phyloP scores from a whole-genome alignment of 106 monocot genomes.

The Dendrobium officinale region DNA sequence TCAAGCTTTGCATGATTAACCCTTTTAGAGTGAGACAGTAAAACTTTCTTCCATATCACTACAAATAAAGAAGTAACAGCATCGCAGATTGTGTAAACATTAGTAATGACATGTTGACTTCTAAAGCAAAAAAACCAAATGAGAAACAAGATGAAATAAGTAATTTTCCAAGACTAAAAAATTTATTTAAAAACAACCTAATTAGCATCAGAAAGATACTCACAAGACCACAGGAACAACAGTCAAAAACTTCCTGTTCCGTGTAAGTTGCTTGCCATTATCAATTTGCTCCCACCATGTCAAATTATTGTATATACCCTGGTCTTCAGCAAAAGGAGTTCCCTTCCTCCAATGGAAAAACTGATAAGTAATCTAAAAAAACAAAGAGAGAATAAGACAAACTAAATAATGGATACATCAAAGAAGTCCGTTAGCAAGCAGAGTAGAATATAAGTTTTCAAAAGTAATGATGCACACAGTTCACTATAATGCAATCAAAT shows the following conservation, averaged over 20 bases:
- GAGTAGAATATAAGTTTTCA: too few relatives aligned
- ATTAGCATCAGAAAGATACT: conserved; percentile 21
- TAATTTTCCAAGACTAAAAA: neutral
- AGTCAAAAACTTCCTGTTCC: conserved; percentile 63
- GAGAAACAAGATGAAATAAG: too few relatives aligned
- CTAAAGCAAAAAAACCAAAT: too few relatives aligned
- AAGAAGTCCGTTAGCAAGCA: neutral
- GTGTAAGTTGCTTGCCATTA: conserved; percentile 68
- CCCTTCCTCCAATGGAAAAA: conserved; percentile 82
- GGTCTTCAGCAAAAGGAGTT: conserved; percentile 77
- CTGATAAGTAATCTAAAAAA: conserved; percentile 53
- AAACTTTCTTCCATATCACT: too few relatives aligned
- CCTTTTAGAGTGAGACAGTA: too few relatives aligned
- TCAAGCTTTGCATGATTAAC: too few relatives aligned
- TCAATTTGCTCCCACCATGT: conserved; percentile 86
- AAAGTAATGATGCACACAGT: too few relatives aligned
- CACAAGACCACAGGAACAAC: conserved; percentile 69
- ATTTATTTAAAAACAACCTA: neutral
- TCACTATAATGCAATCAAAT: too few relatives aligned
- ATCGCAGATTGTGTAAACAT: too few relatives aligned
- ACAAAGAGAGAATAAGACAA: neutral
- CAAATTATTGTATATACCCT: conserved; percentile 60
- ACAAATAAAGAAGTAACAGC: too few relatives aligned
- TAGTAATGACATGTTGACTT: too few relatives aligned
- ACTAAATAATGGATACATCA: neutral